Evolutionary conservation across 1,284 basidiomycete species (phyloP).

Genomic region (Cerrena zonata): DNA sequence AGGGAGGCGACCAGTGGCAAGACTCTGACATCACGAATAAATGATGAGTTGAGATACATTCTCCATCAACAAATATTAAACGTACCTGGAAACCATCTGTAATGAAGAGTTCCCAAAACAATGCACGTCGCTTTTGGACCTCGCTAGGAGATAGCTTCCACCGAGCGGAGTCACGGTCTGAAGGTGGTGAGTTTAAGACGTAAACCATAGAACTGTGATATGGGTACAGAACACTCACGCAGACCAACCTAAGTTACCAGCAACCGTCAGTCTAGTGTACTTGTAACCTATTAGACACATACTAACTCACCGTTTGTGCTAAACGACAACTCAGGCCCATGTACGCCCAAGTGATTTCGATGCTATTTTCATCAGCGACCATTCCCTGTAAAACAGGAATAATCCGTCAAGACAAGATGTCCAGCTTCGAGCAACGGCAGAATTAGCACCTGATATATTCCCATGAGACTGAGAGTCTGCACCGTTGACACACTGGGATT

Average conservation of each 20-base stretch:
- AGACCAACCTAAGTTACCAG: conserved; percentile 22
- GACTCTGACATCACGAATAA: conserved; percentile 14
- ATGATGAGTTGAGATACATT: too few species aligned
- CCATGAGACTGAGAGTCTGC: conserved; percentile 61
- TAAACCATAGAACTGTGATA: background rate
- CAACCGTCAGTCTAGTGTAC: background rate
- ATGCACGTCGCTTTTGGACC: conserved; percentile 37
- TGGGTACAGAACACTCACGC: conserved; percentile 17
- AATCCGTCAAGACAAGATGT: conserved; percentile 26
- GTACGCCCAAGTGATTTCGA: conserved; percentile 31
- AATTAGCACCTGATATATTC: conserved; percentile 50
- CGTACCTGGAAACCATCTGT: conserved; percentile 31
- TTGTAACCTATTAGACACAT: background rate
- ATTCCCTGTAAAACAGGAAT: conserved; percentile 19
- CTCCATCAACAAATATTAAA: conserved; percentile 3
- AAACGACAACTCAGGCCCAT: conserved; percentile 31
- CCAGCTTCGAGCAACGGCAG: background rate
- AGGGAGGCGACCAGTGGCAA: conserved; percentile 26
- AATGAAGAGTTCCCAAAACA: conserved; percentile 46
- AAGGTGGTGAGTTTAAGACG: background rate
- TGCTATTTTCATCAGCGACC: conserved; percentile 33
- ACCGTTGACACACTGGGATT: conserved; percentile 64
- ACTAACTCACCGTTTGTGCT: conserved; percentile 31
- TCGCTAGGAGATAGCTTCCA: conserved; percentile 35
- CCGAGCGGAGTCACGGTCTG: conserved; percentile 39